A percentile compares a stretch with the other conserved stretches of the same genome.
Conservation (phyloP, 2,329 filamentous ascomycete species). For the Paracoccidioides lutzii region DNA sequence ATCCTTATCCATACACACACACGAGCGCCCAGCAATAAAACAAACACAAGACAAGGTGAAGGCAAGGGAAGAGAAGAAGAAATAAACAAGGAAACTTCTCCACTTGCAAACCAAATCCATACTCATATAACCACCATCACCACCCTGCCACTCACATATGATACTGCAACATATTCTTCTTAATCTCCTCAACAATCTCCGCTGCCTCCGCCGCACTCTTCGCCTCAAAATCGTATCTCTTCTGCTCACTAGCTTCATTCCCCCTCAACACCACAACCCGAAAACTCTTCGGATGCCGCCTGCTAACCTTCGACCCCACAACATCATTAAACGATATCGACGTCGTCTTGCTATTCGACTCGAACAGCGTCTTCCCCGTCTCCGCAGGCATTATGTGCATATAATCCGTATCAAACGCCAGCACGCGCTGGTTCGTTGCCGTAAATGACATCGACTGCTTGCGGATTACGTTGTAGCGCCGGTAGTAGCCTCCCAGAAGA, state of each 20-base stretch:
- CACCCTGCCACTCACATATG: constrained; percentile 18
- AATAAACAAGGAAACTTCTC: neutral
- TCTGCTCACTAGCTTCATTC: constrained; percentile 50
- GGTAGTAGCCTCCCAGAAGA: constrained; percentile 39
- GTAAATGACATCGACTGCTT: constrained; percentile 55
- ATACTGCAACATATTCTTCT: constrained; percentile 42
- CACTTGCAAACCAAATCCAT: too few relatives aligned
- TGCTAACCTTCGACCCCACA: constrained; percentile 52
- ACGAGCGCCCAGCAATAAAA: constrained; percentile 1
- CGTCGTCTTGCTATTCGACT: constrained; percentile 40
- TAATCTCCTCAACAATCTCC: constrained; percentile 52
- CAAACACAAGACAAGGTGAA: neutral
- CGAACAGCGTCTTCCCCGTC: constrained; percentile 41
- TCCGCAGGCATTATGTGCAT: constrained; percentile 51
- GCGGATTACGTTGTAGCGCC: constrained; percentile 50
- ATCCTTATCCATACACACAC: constrained; percentile 4
- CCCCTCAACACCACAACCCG: constrained; percentile 48
- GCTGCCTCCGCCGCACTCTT: constrained; percentile 43
- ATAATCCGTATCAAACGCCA: constrained; percentile 53
- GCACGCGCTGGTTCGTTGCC: constrained; percentile 45
- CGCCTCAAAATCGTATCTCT: constrained; percentile 55
- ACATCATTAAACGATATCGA: constrained; percentile 52
- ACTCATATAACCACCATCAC: too few relatives aligned
- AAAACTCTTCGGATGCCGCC: constrained; percentile 52
- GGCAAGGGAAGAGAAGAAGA: neutral